Base-by-base conservation (phyloP, 345 rosid genomes). In the Dimocarpus longan region DNA sequence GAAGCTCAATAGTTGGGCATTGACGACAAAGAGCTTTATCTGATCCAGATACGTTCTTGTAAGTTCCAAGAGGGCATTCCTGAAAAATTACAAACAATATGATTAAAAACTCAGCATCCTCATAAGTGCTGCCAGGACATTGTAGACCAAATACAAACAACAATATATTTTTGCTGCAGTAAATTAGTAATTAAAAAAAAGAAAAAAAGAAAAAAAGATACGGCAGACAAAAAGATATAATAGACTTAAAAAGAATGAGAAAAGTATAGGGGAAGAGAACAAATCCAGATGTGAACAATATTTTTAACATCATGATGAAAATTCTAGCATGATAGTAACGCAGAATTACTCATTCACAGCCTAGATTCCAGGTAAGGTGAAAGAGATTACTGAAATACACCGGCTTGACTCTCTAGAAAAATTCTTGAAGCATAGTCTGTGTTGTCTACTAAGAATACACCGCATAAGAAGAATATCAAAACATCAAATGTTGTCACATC, bases 61-160 rank as follows among this genome's bases (percentile, higher is more conserved):
- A 94, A 44, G 99, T 94, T 72, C 99, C 99, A 84, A 81, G 73
- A 73, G 98, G 99, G 80, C 99, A 96, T 89, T 96, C 99, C 99
- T 93, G 88, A 77, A 89, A 84, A 81, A 79, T 84, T 5, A 18
- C 10, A 42, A 39, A 76, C 66, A 57, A 46, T 6, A 77, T 48
- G 59, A 81, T 75, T 78, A 40, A n/a, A 66, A 16, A 70, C 56
- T 42, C 97, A 71, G 82, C 91, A 79, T 92, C 90, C 89, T 92
- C 90, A 74, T 79, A 73, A n/a, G 98, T 92, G 74, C 95, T 93
- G 85, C 76, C 68, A 74, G 93, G 93, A 81, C 99, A 96, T 83
- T 92, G 97, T 96, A 91, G 89, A 81, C 84, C 78, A 81, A 77
- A 52, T 6, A 39, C 37, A 52, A 16, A 1, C 37, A 37, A 48